A percentile compares a stretch with the other conserved stretches of the same genome.
Evolutionary conservation across 2,329 filamentous ascomycete species (phyloP).

Genomic region (Sclerotinia subarctica): DNA sequence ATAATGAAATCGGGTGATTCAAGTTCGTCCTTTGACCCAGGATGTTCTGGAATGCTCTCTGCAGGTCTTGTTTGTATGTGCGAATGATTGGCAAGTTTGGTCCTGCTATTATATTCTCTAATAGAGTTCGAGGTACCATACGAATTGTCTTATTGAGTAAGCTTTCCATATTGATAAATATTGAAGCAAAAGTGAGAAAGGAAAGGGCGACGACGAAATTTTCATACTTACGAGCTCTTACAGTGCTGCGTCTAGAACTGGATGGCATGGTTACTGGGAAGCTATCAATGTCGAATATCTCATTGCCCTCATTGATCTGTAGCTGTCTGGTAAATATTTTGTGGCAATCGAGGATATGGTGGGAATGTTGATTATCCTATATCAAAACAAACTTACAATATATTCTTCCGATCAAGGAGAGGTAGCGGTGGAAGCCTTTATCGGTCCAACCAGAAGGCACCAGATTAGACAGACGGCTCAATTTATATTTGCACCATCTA

Average conservation of each 20-base stretch:
- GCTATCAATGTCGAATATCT: background rate
- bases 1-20: slow-evolving; percentile 12
- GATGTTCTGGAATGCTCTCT: background rate
- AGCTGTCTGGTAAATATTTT: background rate
- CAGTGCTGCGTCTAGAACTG: slow-evolving; percentile 1
- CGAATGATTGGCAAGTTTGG: slow-evolving; percentile 10
- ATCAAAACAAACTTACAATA: slow-evolving; percentile 5
- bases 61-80: slow-evolving; percentile 19
- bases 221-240: slow-evolving; percentile 14
- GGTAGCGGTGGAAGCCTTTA: background rate
- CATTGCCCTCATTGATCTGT: background rate
- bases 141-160: slow-evolving; percentile 15
- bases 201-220: slow-evolving; percentile 16
- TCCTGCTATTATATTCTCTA: slow-evolving; percentile 11
- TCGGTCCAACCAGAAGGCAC: background rate
- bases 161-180: slow-evolving; percentile 3
- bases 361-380: background rate
- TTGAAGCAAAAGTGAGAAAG: slow-evolving; percentile 12
- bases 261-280: slow-evolving; percentile 1
- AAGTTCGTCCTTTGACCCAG: background rate
- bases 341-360: background rate
- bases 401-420: background rate
- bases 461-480: background rate
- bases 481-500: background rate
- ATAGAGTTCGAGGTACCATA: slow-evolving; percentile 6